Conservation (phyloP, 2,329 filamentous ascomycete genomes). For the Aspergillus unguis region DNA sequence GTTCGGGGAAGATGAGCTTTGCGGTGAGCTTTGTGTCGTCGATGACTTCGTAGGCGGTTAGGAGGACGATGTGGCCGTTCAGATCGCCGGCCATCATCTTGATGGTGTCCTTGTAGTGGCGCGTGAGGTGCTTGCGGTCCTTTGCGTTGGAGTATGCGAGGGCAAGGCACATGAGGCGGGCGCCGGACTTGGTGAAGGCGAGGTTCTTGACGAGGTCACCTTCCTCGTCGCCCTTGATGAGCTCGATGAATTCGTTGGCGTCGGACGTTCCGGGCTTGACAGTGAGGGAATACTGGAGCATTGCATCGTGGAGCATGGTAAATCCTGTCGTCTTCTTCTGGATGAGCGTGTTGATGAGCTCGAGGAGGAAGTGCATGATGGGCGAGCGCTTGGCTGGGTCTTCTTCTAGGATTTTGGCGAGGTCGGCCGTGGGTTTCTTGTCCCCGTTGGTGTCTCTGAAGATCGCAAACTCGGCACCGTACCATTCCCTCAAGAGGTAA, state of each 20-base stretch:
- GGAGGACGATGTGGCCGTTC: slow-evolving; percentile 74
- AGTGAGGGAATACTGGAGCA: slow-evolving; percentile 92
- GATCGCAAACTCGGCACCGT: slow-evolving; percentile 86
- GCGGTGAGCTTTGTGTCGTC: slow-evolving; percentile 88
- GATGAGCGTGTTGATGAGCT: slow-evolving; percentile 85
- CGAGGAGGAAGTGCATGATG: slow-evolving; percentile 80
- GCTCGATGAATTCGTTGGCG: slow-evolving; percentile 80
- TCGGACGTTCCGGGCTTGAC: slow-evolving; percentile 74
- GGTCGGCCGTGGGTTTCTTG: slow-evolving; percentile 53
- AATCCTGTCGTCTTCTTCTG: slow-evolving; percentile 97
- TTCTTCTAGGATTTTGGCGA: slow-evolving; percentile 69
- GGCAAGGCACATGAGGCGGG: slow-evolving; percentile 74
- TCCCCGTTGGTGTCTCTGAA: slow-evolving; percentile 59
- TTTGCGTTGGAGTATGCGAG: slow-evolving; percentile 85
- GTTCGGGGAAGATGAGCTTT: slow-evolving; percentile 82
- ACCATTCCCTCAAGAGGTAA: slow-evolving; percentile 87
- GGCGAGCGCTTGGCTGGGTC: slow-evolving; percentile 81
- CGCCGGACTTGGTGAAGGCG: slow-evolving; percentile 88
- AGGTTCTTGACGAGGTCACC: slow-evolving; percentile 91
- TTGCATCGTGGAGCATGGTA: slow-evolving; percentile 96
- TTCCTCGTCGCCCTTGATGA: slow-evolving; percentile 86
- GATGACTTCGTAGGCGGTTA: slow-evolving; percentile 84
- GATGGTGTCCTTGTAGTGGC: slow-evolving; percentile 85
- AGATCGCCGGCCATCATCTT: slow-evolving; percentile 78
- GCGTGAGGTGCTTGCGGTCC: slow-evolving; percentile 84